Conservation (phyloP, 2,329 filamentous ascomycete genomes). For the Scytalidium lignicola region DNA sequence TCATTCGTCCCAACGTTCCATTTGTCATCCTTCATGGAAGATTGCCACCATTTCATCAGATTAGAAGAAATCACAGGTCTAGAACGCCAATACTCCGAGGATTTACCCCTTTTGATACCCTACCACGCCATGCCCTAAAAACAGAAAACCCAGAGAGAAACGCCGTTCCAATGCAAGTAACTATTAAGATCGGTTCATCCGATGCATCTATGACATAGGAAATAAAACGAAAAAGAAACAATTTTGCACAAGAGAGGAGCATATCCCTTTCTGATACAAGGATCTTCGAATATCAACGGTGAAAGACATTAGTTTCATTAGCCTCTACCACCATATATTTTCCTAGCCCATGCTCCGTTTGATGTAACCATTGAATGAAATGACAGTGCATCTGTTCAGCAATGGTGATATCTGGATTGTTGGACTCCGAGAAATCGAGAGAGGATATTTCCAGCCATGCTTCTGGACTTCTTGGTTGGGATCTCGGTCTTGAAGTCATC, state of each 20-base stretch:
- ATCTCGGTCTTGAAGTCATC: constrained; percentile 17
- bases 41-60: not conserved
- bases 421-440: constrained; percentile 16
- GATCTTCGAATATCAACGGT: not conserved
- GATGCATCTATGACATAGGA: not conserved
- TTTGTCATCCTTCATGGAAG: not conserved
- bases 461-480: constrained; percentile 17
- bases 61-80: not conserved
- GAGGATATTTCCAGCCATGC: constrained; percentile 19
- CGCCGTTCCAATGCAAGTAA: not conserved
- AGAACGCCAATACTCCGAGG: not conserved
- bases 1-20: not conserved
- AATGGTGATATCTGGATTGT: not conserved
- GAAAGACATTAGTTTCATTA: not conserved
- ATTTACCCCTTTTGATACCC: not conserved
- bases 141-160: not conserved
- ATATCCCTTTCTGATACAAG: not conserved
- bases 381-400: not conserved
- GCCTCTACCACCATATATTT: not conserved
- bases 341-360: not conserved
- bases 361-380: not conserved
- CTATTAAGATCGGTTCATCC: not conserved
- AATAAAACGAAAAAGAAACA: not conserved
- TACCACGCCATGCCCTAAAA: not conserved
- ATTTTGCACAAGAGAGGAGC: not conserved